phyloP scores from a whole-genome alignment of 352 stramenopile species.

The Phytophthora agathidicida region DNA sequence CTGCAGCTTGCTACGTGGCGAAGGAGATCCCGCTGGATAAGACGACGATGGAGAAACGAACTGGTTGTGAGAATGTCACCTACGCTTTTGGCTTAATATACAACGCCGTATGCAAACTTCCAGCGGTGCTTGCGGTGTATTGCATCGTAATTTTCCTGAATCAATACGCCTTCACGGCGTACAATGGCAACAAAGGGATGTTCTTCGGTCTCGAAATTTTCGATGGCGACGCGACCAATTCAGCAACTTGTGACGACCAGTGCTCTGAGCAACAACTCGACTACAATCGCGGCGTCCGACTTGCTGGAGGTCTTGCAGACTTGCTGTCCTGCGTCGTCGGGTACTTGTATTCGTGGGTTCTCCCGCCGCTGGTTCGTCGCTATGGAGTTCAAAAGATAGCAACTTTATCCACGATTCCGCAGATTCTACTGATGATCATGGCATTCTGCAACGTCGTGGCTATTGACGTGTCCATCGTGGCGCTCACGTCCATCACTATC shows the following conservation, averaged over 20 bases:
- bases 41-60: slow-evolving; percentile 1
- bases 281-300: slow-evolving; percentile 42
- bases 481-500: slow-evolving; percentile 45
- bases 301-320: slow-evolving; percentile 45
- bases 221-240: slow-evolving; percentile 28
- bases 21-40: slow-evolving; percentile 33
- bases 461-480: slow-evolving; percentile 35
- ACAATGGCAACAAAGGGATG: slow-evolving; percentile 61
- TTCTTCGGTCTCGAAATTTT: slow-evolving; percentile 60
- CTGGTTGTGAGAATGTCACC: slow-evolving; percentile 7
- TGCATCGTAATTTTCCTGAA: slow-evolving; percentile 41
- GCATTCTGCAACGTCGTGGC: slow-evolving; percentile 37
- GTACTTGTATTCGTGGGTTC: slow-evolving; percentile 46
- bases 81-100: slow-evolving; percentile 33
- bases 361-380: slow-evolving; percentile 38
- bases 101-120: slow-evolving; percentile 23
- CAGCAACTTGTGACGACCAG: slow-evolving; percentile 26
- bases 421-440: slow-evolving; percentile 44
- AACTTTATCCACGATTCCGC: slow-evolving; percentile 34
- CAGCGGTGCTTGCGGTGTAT: slow-evolving; percentile 24
- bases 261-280: slow-evolving; percentile 38
- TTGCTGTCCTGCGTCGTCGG: slow-evolving; percentile 40
- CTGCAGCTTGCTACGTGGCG: slow-evolving; percentile 28
- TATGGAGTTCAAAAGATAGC: slow-evolving; percentile 37
- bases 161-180: slow-evolving; percentile 51